phyloP scores from a whole-genome alignment of 1,284 basidiomycete species.

The Rhizoctonia solani region DNA sequence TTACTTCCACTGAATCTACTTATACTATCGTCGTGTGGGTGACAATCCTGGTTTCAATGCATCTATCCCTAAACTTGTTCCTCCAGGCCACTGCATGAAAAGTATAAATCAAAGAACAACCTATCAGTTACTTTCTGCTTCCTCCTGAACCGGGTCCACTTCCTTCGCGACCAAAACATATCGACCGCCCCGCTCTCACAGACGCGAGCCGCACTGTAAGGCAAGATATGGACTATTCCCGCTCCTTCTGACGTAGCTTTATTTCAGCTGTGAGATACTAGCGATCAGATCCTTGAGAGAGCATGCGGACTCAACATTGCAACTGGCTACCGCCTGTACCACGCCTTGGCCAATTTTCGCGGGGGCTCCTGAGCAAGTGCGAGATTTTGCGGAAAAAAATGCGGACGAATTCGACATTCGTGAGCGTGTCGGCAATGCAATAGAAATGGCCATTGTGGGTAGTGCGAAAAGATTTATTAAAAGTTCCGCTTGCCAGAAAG shows the following conservation, averaged over 20 bases:
- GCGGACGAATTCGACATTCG: conserved; percentile 69
- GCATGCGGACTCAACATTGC: conserved; percentile 74
- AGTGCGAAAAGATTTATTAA: conserved; percentile 87
- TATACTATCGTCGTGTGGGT: conserved; percentile 71
- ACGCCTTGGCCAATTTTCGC: conserved; percentile 87
- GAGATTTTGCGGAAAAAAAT: conserved; percentile 68
- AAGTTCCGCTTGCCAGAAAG: conserved; percentile 81
- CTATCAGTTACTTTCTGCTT: conserved; percentile 84
- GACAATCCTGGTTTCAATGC: conserved; percentile 37
- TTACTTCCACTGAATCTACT: conserved; percentile 80
- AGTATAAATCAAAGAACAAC: conserved; percentile 70
- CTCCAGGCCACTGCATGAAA: conserved; percentile 66
- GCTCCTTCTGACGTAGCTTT: conserved; percentile 46
- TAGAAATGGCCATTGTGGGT: conserved; percentile 88
- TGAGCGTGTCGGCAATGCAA: conserved; percentile 82
- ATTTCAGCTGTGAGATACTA: conserved; percentile 79
- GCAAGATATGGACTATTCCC: conserved; percentile 59
- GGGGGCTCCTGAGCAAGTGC: conserved; percentile 69
- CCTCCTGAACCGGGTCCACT: conserved; percentile 86
- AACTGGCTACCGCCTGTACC: conserved; percentile 78
- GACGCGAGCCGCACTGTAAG: conserved; percentile 56
- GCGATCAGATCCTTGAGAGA: conserved; percentile 81
- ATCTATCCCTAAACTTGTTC: background rate
- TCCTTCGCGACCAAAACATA: conserved; percentile 73
- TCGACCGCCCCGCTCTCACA: conserved; percentile 53